phyloP scores from a whole-genome alignment of 345 rosid species.

The Euphorbia pulcherrima region DNA sequence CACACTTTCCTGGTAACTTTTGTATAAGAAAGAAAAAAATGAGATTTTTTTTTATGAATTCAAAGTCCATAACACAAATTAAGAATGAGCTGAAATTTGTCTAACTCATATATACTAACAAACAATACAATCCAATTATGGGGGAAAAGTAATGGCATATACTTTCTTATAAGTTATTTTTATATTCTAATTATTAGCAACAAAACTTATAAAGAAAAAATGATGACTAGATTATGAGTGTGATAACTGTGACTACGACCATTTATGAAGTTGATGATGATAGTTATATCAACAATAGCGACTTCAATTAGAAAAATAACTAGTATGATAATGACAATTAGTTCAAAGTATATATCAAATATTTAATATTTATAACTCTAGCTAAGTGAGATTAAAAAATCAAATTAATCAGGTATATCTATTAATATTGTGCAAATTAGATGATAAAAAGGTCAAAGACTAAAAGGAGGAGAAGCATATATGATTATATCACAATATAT shows the following conservation, averaged over 20 bases:
- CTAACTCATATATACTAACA: neutral
- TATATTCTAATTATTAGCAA: neutral
- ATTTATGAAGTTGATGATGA: slow-evolving; percentile 19
- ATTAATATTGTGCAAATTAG: neutral
- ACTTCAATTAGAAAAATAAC: neutral
- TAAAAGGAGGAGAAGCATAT: slow-evolving; percentile 23
- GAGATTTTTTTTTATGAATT: neutral
- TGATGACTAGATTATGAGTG: slow-evolving; percentile 19
- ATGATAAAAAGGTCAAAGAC: slow-evolving; percentile 16
- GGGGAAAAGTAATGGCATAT: neutral
- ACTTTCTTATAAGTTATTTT: neutral
- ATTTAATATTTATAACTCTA: neutral
- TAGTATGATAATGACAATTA: neutral
- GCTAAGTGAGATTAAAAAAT: too few relatives aligned
- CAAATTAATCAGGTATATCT: too few relatives aligned
- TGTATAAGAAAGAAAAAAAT: too few relatives aligned
- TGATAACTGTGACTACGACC: neutral
- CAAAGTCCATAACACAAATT: neutral
- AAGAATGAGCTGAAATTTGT: neutral
- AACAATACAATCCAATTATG: neutral
- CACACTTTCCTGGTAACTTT: too few relatives aligned
- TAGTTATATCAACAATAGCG: slow-evolving; percentile 14
- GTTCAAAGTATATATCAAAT: too few relatives aligned
- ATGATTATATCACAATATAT: slow-evolving; percentile 5
- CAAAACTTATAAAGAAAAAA: neutral